Conservation (phyloP, 2,329 filamentous ascomycete genomes). For the Claviceps maximensis region DNA sequence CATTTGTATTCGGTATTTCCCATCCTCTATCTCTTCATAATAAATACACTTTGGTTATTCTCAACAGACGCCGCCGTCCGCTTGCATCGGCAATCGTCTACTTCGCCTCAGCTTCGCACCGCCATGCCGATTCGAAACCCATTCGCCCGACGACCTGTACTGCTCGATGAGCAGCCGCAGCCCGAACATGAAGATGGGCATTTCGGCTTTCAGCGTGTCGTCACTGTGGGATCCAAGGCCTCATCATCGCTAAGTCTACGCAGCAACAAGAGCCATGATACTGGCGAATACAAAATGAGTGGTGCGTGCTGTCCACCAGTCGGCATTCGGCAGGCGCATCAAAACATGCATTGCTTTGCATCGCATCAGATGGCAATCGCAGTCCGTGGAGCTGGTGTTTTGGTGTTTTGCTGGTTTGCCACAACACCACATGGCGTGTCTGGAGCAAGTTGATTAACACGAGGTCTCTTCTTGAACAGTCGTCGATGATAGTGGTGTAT, state of each 20-base stretch:
- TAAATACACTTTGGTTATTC: not conserved
- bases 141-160: constrained; percentile 47
- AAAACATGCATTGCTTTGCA: not conserved
- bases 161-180: constrained; percentile 41
- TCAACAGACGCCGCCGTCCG: not conserved
- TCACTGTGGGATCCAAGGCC: constrained; percentile 48
- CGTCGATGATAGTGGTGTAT: constrained; percentile 90
- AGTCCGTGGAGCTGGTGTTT: too few species aligned
- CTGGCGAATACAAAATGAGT: constrained; percentile 67
- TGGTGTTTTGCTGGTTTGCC: too few species aligned
- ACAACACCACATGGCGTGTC: constrained; percentile 4
- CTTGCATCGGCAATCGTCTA: not conserved
- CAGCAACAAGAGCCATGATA: constrained; percentile 47
- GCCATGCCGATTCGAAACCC: constrained; percentile 62
- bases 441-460: constrained; percentile 1
- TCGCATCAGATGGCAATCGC: not conserved
- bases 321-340: too few species aligned
- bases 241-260: constrained; percentile 50
- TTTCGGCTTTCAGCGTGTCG: constrained; percentile 45
- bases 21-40: not conserved
- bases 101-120: not conserved
- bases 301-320: constrained; percentile 36
- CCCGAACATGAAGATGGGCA: constrained; percentile 21
- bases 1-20: not conserved
- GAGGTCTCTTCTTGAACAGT: constrained; percentile 38